Base-by-base conservation (phyloP, 768 basidiomycete species). In the Suillus subluteus region DNA sequence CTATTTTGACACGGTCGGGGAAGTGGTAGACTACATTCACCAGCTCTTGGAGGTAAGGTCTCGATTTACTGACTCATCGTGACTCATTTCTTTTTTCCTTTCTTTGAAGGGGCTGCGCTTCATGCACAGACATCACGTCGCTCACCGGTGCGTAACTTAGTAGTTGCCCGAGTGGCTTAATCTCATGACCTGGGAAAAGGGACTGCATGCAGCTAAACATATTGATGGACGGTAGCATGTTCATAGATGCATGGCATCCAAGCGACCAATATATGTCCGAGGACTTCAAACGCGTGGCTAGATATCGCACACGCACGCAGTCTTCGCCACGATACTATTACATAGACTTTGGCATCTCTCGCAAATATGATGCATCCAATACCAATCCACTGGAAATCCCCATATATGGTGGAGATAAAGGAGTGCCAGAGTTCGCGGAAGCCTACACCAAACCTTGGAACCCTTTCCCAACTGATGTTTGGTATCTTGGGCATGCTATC, bases 401-500 rank as follows among this genome's bases (percentile, higher is more conserved):
- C 0, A 72, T 81, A 1, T 68, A 66, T 7, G 84, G 83, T 0
- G 83, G 79, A 3, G 84, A 87, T 69, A 78, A 77, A 64, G 73
- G 79, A 0, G 79, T 78, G 0, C 83, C 84, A 0, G 83, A 84
- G 62, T 79, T 78, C 48, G 62, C 68, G 18, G 71, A 76, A 32
- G 71, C 71, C 43, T 7, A 44, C 8, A 7, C 1, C 2, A 56
- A 65, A 2, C 76, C 73, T 2, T 69, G 75, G 7, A 70, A 85
- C 67, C 81, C 82, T 0, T 86, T 85, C 50, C 71, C 78, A 0
- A 79, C 78, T 0, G 85, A 86, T 54, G 73, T 85, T 2, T 86
- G 82, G 68, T 80, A 79, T 38, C 67, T 84, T 1, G 83, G 82
- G 0, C 83, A 83, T 56, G 38, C 78, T 11, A 74, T 83, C 3